These are phyloP conservation scores for Solanum sparsipilum DNA, from an alignment of 257 asterid species.

Conservation along the genomic window DNA sequence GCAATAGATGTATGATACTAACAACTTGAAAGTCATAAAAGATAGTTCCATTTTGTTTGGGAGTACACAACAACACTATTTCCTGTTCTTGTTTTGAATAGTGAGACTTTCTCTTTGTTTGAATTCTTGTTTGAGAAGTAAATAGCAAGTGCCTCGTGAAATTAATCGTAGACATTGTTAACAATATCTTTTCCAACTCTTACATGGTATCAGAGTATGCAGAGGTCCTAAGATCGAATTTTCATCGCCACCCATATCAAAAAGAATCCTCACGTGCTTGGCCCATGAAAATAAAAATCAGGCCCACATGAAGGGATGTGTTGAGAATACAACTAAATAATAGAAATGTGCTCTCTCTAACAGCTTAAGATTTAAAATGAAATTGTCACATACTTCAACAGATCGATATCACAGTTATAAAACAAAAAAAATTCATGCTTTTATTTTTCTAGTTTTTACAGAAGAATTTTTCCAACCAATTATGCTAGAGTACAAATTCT, in stretches of 20 bases:
- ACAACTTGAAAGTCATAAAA: background rate
- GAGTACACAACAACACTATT: background rate
- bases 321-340: background rate
- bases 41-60: background rate
- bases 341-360: background rate
- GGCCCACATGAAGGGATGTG: background rate
- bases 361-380: too few relatives aligned
- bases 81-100: background rate
- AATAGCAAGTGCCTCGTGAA: background rate
- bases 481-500: background rate
- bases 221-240: background rate
- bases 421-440: background rate
- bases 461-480: background rate
- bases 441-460: background rate
- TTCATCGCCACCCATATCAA: background rate
- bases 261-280: background rate
- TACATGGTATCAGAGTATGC: background rate
- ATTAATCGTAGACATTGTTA: too few relatives aligned
- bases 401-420: too few relatives aligned
- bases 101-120: background rate
- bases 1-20: background rate
- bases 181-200: background rate
- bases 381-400: too few relatives aligned
- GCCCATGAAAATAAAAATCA: background rate
- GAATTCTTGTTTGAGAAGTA: background rate